Percentiles rank a stretch among this genome's conserved stretches.
Conservation (phyloP, 441 rosid genomes). For the Arabidopsis lyrata region DNA sequence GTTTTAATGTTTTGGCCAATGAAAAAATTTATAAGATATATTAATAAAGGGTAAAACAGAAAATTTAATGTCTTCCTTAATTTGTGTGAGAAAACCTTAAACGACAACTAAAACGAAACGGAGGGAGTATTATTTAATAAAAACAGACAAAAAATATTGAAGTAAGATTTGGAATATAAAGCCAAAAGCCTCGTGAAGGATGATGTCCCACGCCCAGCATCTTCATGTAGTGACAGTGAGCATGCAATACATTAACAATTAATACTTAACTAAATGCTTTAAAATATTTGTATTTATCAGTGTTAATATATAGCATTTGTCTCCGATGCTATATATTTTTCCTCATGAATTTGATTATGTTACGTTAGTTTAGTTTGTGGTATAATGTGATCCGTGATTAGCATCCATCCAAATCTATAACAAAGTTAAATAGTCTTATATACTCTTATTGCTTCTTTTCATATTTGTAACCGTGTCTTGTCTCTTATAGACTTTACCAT, state of each 20-base stretch:
- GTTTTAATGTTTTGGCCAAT: too few species aligned
- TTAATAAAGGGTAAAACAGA: too few species aligned
- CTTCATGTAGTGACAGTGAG: constrained; percentile 36
- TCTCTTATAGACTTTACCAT: not conserved
- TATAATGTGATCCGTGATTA: constrained; percentile 15
- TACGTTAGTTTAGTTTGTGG: too few species aligned
- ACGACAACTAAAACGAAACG: too few species aligned
- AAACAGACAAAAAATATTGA: constrained; percentile 7
- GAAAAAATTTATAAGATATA: too few species aligned
- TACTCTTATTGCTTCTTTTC: not conserved
- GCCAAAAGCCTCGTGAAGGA: constrained; percentile 36
- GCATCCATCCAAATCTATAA: not conserved
- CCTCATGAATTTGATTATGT: too few species aligned
- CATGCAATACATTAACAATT: constrained; percentile 28
- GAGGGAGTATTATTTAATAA: too few species aligned
- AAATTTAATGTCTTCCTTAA: too few species aligned
- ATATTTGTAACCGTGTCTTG: constrained; percentile 11
- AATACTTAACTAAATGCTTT: not conserved
- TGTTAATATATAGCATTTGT: not conserved
- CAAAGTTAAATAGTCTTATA: not conserved
- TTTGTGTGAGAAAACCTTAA: too few species aligned
- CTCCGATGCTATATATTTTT: too few species aligned
- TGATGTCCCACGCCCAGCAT: constrained; percentile 43
- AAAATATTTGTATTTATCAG: not conserved
- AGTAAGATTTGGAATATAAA: constrained; percentile 30